Evolutionary conservation across 2,329 filamentous ascomycete species (phyloP).

Genomic region (Claviceps pusilla): DNA sequence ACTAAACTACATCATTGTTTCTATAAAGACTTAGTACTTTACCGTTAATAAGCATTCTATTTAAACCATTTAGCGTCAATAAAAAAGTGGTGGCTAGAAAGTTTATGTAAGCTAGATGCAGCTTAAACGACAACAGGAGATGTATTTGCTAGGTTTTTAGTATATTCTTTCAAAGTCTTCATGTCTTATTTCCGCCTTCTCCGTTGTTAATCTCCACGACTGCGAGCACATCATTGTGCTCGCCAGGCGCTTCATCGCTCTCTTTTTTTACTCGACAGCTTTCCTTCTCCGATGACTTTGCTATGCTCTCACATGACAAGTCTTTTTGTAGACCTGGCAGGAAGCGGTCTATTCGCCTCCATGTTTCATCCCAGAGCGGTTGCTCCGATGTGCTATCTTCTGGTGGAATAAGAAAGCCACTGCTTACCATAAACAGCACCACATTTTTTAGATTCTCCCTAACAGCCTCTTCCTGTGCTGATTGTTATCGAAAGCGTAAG

Average conservation of each 20-base stretch:
- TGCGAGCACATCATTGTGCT: neutral
- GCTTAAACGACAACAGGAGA: too few relatives aligned
- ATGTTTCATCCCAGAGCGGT: constrained; percentile 46
- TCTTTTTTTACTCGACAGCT: neutral
- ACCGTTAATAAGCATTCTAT: too few relatives aligned
- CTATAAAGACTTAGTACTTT: too few relatives aligned
- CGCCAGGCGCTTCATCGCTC: neutral
- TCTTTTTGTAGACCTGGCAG: constrained; percentile 45
- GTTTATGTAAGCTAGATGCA: too few relatives aligned
- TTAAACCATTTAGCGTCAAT: too few relatives aligned
- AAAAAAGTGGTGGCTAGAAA: too few relatives aligned
- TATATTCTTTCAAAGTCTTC: neutral
- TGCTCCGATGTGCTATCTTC: constrained; percentile 38
- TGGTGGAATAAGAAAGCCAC: constrained; percentile 66
- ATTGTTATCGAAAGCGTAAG: constrained; percentile 6
- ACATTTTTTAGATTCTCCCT: constrained; percentile 94
- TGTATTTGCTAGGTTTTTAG: too few relatives aligned
- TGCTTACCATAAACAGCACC: constrained; percentile 83
- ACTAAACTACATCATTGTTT: too few relatives aligned
- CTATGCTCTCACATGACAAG: constrained; percentile 34
- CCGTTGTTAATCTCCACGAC: neutral
- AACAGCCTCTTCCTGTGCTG: constrained; percentile 73
- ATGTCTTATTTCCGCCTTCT: neutral
- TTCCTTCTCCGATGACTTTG: neutral
- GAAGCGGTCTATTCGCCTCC: constrained; percentile 52